Evolutionary conservation across 2,329 filamentous ascomycete species (phyloP), one percentile per base, ranked within the genome.

Genomic region (Ophiocordyceps robertsii): DNA sequence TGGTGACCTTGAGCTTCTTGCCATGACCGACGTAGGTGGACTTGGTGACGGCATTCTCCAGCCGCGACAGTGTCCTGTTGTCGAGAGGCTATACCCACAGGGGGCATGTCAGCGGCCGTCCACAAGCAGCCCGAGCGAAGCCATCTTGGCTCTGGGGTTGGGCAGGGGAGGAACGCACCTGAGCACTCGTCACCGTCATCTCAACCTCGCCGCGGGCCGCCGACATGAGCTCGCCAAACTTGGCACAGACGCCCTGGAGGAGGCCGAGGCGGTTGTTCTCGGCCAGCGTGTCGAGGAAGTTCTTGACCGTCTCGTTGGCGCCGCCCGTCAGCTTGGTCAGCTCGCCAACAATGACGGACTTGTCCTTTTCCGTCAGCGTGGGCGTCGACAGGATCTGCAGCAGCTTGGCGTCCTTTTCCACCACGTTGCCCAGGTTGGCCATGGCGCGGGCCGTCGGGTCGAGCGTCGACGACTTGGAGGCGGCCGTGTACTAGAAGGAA

Each of bases 1-100:
- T 84, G 56, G 87, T 85, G 57, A 96, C 84, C 82, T 95, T 96
- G 67, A 96, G 80, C 76, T 94, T 96, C 82, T 95, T 89, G 72
- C 89, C 89, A 65, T 84, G 77, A 61, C 82, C 81, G 56, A 89
- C 79, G 70, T 88, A 93, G 62, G 81, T 67, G 49, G 88, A 95
- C 77, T 95, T 96, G 69, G 81, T 63, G 57, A 96, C 80, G 56
- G 89, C 88, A 53, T 71, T 69, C 75, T 98, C 89, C 54, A 98
- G 78, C 61, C 92, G 84, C 64, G 66, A 72, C 57, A 98, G 77
- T 50, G 84, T 88, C 75, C 80, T 89, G 73, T 69, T 77, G 68
- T 98, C 92, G 60, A 98, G 80, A 63, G 82, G 73, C 84, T 92
- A 52, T 32, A 14, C 11, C 29, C n/a, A 44, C n/a, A 37, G 39